A percentile compares a stretch with the other conserved stretches of the same genome.
Conservation (phyloP, 345 rosid species). For the Rhodamnia rubescens region DNA sequence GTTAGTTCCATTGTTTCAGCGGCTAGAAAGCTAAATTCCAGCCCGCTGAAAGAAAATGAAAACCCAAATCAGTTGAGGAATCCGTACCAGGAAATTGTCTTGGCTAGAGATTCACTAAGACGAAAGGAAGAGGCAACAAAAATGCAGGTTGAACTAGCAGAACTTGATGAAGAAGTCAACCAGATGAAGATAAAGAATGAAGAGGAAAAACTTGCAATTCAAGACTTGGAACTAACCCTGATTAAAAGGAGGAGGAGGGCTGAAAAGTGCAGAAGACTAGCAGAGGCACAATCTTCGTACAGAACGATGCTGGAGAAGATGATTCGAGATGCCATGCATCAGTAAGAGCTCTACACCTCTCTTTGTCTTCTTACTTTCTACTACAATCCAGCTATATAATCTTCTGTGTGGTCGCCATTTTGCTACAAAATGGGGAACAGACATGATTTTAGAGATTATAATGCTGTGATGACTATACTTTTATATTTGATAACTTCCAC, state of each 20-base stretch:
- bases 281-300: conserved; percentile 92
- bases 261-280: conserved; percentile 85
- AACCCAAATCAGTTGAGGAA: conserved; percentile 42
- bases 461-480: background rate
- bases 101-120: conserved; percentile 77
- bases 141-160: conserved; percentile 46
- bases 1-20: conserved; percentile 9
- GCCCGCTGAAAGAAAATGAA: conserved; percentile 61
- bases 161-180: conserved; percentile 49
- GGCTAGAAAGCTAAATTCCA: conserved; percentile 33
- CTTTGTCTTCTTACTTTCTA: background rate
- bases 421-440: background rate
- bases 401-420: background rate
- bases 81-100: conserved; percentile 72
- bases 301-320: conserved; percentile 78
- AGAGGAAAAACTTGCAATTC: conserved; percentile 55
- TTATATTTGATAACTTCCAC: background rate
- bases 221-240: conserved; percentile 66
- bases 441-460: background rate
- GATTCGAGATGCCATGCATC: conserved; percentile 99
- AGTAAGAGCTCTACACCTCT: conserved; percentile 34
- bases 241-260: conserved; percentile 75
- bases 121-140: conserved; percentile 61
- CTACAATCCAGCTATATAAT: background rate
- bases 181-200: conserved; percentile 49